Conservation (phyloP, 768 basidiomycete genomes). For the Hydnum rufescens region DNA sequence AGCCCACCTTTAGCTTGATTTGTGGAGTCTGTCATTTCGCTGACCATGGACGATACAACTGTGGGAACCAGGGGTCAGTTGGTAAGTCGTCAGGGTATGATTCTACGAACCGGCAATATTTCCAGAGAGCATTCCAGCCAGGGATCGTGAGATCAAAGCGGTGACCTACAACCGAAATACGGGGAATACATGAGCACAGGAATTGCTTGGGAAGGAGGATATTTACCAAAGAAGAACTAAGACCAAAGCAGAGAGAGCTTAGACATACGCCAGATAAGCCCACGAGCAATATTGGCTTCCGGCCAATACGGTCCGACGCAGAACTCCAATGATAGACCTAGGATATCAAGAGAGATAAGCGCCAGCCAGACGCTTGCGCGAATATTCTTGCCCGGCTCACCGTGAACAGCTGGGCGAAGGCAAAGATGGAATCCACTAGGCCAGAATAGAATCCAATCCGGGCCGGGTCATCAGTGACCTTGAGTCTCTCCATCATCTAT, state of each 20-base stretch:
- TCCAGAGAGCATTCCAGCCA: slow-evolving; percentile 7
- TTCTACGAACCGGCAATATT: slow-evolving; percentile 4
- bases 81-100: not conserved
- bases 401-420: slow-evolving; percentile 5
- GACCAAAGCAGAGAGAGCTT: slow-evolving; percentile 5
- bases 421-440: slow-evolving; percentile 5
- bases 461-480: slow-evolving; percentile 8
- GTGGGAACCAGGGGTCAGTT: not conserved
- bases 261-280: slow-evolving; percentile 7
- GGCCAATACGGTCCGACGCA: slow-evolving; percentile 6
- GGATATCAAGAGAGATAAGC: slow-evolving; percentile 1
- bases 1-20: slow-evolving; percentile 8
- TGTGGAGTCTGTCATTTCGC: slow-evolving; percentile 9
- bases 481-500: slow-evolving; percentile 10
- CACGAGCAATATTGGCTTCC: slow-evolving; percentile 8
- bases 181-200: not conserved
- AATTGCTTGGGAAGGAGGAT: not conserved
- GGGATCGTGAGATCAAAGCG: slow-evolving; percentile 3
- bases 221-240: slow-evolving; percentile 1
- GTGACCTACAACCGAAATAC: not conserved
- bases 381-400: not conserved
- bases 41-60: slow-evolving; percentile 9
- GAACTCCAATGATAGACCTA: slow-evolving; percentile 1
- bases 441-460: slow-evolving; percentile 7
- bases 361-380: not conserved